Evolutionary conservation across 2,329 filamentous ascomycete genomes (phyloP), one percentile per base, ranked within the genome.

Genomic region (Ambrosiella cleistominuta): DNA sequence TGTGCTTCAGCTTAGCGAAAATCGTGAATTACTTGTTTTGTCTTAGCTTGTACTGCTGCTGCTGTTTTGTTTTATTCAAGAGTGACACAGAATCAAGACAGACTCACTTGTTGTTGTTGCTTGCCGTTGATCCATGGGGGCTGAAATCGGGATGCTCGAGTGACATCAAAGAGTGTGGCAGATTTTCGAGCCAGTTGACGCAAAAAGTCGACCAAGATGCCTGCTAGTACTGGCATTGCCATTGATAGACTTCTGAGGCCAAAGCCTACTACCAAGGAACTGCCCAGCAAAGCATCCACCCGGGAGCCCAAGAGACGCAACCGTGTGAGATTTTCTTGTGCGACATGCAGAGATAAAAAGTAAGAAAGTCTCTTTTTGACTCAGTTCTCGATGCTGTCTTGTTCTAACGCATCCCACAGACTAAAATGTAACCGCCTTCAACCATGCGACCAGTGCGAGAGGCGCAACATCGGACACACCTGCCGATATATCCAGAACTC

Each of bases 291-390:
- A 15, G 19, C 27, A 11, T 8, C 55, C 17, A 57, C 27, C 27
- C 27, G 51, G 15, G 63, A 62, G 36, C 62, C 61, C 3, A 67
- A 64, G 60, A 66, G 67, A 62, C 62, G 67, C 51, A 68, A 65
- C 57, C 65, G 67, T 8, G 65, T 68, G 45, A 61, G 66, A 1
- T 66, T 67, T 59, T 69, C 67, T 1, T 69, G 67, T 63, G 67
- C 64, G 2, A 66, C 63, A 8, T 69, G 67, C 57, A 64, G 67
- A 8, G 67, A 68, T 19, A 69, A 69, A 57, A 69, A 69, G 67
- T 68, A 39, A 53, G 51, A 37, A 7, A 9, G 7, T 11, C n/a
- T 19, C 12, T 47, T 47, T 17, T 17, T 15, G 13, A 47, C 8
- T 47, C 2, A 17, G n/a, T 12, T 42, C 40, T 4, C 40, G n/a